Evolutionary conservation across 768 basidiomycete species (phyloP).

Genomic region (Inosperma sp.): DNA sequence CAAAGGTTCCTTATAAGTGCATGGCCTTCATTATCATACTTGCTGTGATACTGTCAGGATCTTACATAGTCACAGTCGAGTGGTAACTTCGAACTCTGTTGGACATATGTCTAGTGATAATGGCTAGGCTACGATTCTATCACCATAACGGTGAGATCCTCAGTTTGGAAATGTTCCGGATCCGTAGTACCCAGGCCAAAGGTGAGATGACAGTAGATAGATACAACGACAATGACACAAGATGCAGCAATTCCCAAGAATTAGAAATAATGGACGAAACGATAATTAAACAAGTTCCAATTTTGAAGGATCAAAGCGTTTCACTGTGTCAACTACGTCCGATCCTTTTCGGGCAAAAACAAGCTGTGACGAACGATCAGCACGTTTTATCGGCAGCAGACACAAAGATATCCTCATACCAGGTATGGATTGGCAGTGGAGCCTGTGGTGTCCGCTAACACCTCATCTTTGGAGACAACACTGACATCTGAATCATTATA

Average conservation of each 20-base stretch:
- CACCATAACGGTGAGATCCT: too few species aligned
- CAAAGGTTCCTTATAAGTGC: too few species aligned
- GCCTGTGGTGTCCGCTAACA: slow-evolving; percentile 86
- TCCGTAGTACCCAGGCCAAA: too few species aligned
- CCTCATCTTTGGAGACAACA: slow-evolving; percentile 72
- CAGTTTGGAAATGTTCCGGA: too few species aligned
- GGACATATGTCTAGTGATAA: too few species aligned
- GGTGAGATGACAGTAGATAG: too few species aligned
- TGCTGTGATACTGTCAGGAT: too few species aligned
- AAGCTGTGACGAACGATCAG: slow-evolving; percentile 43
- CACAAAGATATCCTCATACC: slow-evolving; percentile 39
- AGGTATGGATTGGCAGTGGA: slow-evolving; percentile 88
- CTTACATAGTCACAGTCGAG: too few species aligned
- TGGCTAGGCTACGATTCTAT: too few species aligned
- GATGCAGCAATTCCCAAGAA: neutral
- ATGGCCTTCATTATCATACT: too few species aligned
- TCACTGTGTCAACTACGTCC: slow-evolving; percentile 77
- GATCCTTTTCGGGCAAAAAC: slow-evolving; percentile 79
- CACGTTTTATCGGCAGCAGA: neutral
- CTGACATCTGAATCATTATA: slow-evolving; percentile 91
- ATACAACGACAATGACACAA: too few species aligned
- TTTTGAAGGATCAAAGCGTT: slow-evolving; percentile 47
- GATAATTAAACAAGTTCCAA: slow-evolving; percentile 15
- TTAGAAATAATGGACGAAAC: neutral
- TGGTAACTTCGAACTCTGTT: too few species aligned